Evolutionary conservation across 352 stramenopile genomes (phyloP).

Genomic region (Phytophthora aleatoria): DNA sequence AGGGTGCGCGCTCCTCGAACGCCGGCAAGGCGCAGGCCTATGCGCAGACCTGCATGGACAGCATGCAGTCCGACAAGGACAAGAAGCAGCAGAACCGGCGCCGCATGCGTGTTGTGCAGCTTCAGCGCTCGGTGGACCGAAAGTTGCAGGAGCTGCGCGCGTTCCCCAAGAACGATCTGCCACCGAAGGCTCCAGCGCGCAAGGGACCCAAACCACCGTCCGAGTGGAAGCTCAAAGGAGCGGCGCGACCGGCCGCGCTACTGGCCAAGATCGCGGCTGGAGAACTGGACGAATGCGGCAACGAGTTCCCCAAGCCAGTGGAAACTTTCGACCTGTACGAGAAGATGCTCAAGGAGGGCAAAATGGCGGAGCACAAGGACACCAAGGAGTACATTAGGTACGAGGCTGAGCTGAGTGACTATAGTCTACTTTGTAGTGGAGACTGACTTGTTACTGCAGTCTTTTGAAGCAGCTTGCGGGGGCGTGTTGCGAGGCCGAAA

Average conservation of each 20-base stretch:
- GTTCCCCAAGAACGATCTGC: slow-evolving; percentile 53
- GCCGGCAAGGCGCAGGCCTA: slow-evolving; percentile 63
- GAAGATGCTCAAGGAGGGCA: slow-evolving; percentile 52
- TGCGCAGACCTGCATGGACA: slow-evolving; percentile 61
- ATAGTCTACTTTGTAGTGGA: neutral
- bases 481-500: slow-evolving; percentile 71
- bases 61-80: slow-evolving; percentile 62
- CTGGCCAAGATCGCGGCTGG: slow-evolving; percentile 76
- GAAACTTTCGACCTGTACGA: slow-evolving; percentile 83
- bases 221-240: slow-evolving; percentile 84
- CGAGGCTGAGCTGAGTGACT: slow-evolving; percentile 1
- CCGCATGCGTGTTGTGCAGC: slow-evolving; percentile 82
- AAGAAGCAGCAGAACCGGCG: slow-evolving; percentile 69
- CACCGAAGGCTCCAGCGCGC: slow-evolving; percentile 42
- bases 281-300: slow-evolving; percentile 78
- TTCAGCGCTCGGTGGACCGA: slow-evolving; percentile 74
- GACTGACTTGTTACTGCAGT: slow-evolving; percentile 10
- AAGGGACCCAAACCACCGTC: slow-evolving; percentile 64
- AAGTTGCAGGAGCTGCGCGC: slow-evolving; percentile 68
- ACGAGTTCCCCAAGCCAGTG: slow-evolving; percentile 74
- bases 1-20: slow-evolving; percentile 53
- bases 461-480: slow-evolving; percentile 72
- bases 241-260: slow-evolving; percentile 68
- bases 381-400: slow-evolving; percentile 76
- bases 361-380: slow-evolving; percentile 61